Conservation (phyloP, 805 yeast species). For the Candida nemodendra region DNA sequence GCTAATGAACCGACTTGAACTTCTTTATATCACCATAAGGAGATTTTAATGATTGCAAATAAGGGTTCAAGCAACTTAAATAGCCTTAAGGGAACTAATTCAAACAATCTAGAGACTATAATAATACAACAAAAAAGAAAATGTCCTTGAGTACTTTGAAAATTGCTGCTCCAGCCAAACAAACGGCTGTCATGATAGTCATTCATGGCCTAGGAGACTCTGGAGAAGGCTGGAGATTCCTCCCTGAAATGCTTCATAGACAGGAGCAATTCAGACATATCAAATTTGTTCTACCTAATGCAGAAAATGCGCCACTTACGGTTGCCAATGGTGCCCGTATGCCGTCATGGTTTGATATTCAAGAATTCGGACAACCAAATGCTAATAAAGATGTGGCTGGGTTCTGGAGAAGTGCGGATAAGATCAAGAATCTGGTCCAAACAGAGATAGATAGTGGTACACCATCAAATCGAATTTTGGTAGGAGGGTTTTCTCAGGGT, state of each 20-base stretch:
- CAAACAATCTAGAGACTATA: no score
- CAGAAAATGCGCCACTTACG: constrained; percentile 72
- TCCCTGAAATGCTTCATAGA: constrained; percentile 61
- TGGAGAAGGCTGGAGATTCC: constrained; percentile 85
- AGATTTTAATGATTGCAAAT: no score
- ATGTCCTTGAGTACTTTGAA: constrained; percentile 32
- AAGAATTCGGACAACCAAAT: constrained; percentile 47
- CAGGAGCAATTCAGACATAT: constrained; percentile 47
- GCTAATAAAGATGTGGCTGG: constrained; percentile 54
- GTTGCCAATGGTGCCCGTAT: constrained; percentile 61
- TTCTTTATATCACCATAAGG: no score
- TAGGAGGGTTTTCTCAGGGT: constrained; percentile 97
- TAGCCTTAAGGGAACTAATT: no score
- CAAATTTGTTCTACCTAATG: constrained; percentile 87
- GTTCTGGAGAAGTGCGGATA: constrained; percentile 46
- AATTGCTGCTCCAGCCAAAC: constrained; percentile 39
- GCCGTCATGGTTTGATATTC: constrained; percentile 89
- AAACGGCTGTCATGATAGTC: constrained; percentile 68
- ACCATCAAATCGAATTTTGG: constrained; percentile 63
- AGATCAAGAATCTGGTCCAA: constrained; percentile 44
- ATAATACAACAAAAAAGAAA: no score
- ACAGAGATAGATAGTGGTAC: constrained; percentile 56
- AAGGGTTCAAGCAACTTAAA: no score
- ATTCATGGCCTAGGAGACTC: constrained; percentile 92
- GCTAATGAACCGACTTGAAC: no score